These are phyloP conservation scores for Cystobasidium slooffiae DNA, from an alignment of 1,284 basidiomycete species.

Conservation along the genomic window DNA sequence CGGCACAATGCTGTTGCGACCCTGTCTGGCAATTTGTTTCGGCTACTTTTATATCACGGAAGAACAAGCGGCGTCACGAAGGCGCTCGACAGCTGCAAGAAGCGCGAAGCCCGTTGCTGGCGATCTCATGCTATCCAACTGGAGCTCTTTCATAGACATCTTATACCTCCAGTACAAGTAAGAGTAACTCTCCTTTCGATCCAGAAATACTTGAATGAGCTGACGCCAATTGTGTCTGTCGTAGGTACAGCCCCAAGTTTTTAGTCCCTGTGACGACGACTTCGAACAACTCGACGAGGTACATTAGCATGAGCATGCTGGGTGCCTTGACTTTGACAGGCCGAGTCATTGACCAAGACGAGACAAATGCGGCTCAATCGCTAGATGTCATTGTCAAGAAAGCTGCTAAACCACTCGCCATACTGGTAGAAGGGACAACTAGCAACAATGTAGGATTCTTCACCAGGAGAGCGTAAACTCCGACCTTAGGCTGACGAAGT, in stretches of 20 bases:
- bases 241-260: slow-evolving; percentile 17
- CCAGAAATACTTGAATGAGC: not conserved
- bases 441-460: slow-evolving; percentile 32
- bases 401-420: slow-evolving; percentile 9
- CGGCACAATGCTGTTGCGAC: slow-evolving; percentile 8
- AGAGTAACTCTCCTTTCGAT: not conserved
- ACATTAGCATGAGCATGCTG: not conserved
- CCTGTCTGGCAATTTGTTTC: slow-evolving; percentile 16
- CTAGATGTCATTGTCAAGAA: slow-evolving; percentile 22
- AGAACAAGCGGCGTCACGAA: slow-evolving; percentile 19
- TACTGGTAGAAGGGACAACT: slow-evolving; percentile 34
- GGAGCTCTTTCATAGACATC: slow-evolving; percentile 33
- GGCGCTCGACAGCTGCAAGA: not conserved
- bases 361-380: not conserved
- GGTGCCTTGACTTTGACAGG: slow-evolving; percentile 3
- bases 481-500: not conserved
- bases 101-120: slow-evolving; percentile 13
- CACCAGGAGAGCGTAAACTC: not conserved
- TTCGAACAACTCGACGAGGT: not conserved
- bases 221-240: not conserved
- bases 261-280: not conserved
- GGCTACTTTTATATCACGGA: slow-evolving; percentile 31
- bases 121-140: slow-evolving; percentile 32
- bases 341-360: not conserved
- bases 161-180: slow-evolving; percentile 28